A percentile compares a stretch with the other conserved stretches of the same genome.
These are phyloP conservation scores for Colletotrichum sp. DNA, from an alignment of 2,329 filamentous ascomycete species.

Conservation along the genomic window DNA sequence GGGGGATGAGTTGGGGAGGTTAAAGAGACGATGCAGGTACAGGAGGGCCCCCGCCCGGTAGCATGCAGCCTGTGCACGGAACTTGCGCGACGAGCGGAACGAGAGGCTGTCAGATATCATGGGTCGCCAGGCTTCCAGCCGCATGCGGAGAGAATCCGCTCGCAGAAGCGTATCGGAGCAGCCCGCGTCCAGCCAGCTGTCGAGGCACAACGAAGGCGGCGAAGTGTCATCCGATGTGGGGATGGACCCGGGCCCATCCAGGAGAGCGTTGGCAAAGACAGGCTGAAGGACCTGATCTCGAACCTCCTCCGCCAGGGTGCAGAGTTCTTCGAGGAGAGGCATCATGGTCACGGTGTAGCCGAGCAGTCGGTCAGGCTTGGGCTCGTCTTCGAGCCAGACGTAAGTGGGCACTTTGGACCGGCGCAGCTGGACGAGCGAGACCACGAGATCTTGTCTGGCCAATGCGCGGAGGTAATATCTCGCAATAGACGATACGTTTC, in stretches of 20 bases:
- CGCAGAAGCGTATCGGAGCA: conserved; percentile 7
- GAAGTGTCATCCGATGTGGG: not conserved
- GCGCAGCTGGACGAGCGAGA: conserved; percentile 27
- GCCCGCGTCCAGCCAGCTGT: not conserved
- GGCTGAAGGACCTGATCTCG: conserved; percentile 1
- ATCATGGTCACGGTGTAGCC: conserved; percentile 32
- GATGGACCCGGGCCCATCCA: not conserved
- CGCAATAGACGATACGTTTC: conserved; percentile 27
- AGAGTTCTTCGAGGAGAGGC: conserved; percentile 31
- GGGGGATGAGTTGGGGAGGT: conserved; percentile 23
- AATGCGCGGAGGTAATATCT: conserved; percentile 34
- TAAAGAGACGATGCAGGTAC: conserved; percentile 29
- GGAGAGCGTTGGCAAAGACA: not conserved
- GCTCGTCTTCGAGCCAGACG: conserved; percentile 29
- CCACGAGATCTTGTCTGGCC: conserved; percentile 33
- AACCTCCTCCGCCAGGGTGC: conserved; percentile 31
- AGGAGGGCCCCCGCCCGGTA: conserved; percentile 28
- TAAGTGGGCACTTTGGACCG: conserved; percentile 25
- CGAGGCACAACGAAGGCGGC: not conserved
- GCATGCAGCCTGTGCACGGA: conserved; percentile 30
- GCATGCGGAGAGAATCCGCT: conserved; percentile 22
- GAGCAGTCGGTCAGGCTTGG: conserved; percentile 31
- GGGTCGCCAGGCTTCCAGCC: conserved; percentile 28
- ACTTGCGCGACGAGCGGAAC: conserved; percentile 27
- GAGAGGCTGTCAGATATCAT: conserved; percentile 22